Conservation (phyloP, 108 stramenopile genomes). For the Pelagomonas calceolata region DNA sequence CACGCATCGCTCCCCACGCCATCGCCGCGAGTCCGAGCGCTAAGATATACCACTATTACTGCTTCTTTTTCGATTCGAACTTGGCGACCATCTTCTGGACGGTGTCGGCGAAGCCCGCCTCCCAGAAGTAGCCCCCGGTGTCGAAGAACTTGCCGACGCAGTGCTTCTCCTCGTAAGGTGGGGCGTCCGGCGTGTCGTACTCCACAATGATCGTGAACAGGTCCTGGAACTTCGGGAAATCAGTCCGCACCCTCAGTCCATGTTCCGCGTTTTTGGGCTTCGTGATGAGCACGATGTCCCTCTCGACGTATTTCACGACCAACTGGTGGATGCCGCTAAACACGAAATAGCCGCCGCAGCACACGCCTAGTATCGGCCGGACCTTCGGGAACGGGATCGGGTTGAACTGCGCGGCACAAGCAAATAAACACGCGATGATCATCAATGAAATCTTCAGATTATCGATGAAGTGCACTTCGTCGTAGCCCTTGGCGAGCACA, state of each 20-base stretch:
- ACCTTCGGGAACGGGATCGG: constrained; percentile 82
- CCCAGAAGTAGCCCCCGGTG: constrained; percentile 80
- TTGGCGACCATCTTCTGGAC: constrained; percentile 49
- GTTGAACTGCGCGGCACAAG: constrained; percentile 79
- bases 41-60: constrained; percentile 27
- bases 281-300: constrained; percentile 63
- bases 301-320: constrained; percentile 80
- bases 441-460: constrained; percentile 82
- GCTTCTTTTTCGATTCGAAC: constrained; percentile 58
- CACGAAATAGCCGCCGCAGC: constrained; percentile 79
- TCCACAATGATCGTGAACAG: constrained; percentile 70
- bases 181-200: constrained; percentile 34
- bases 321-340: constrained; percentile 73
- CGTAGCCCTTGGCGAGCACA: constrained; percentile 28
- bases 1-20: no score
- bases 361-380: constrained; percentile 69
- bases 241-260: constrained; percentile 63
- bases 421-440: constrained; percentile 77
- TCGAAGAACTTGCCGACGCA: constrained; percentile 76
- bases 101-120: constrained; percentile 52
- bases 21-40: no score
- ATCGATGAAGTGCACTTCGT: constrained; percentile 69
- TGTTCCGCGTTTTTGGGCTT: constrained; percentile 47
- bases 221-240: constrained; percentile 73
- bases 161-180: neutral